Evolutionary conservation across 2,329 filamentous ascomycete genomes (phyloP).

Genomic region (Paramyrothecium sp.): DNA sequence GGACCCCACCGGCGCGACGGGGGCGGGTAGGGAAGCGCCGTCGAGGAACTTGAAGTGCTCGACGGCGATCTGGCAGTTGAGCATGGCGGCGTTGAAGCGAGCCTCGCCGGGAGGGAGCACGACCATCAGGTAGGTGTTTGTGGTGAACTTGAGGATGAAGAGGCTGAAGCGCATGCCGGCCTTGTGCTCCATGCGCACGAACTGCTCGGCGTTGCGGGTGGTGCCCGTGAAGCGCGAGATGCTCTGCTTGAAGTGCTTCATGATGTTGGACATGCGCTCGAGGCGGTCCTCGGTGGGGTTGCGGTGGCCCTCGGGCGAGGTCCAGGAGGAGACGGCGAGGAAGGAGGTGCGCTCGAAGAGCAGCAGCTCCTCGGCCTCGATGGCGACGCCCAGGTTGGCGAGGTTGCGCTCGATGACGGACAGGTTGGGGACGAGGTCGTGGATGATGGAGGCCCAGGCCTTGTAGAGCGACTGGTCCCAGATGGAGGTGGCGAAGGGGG

Average conservation of each 20-base stretch:
- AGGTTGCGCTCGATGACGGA: conserved; percentile 85
- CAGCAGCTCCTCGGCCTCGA: conserved; percentile 90
- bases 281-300: conserved; percentile 94
- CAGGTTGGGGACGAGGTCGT: conserved; percentile 95
- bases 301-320: conserved; percentile 66
- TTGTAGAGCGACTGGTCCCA: conserved; percentile 99
- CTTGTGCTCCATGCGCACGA: conserved; percentile 78
- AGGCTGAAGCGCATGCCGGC: conserved; percentile 78
- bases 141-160: conserved; percentile 93
- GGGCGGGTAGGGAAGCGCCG: conserved; percentile 32
- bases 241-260: conserved; percentile 96
- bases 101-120: conserved; percentile 89
- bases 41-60: conserved; percentile 74
- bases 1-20: background rate
- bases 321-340: conserved; percentile 91
- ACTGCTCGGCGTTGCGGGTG: conserved; percentile 78
- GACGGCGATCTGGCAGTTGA: conserved; percentile 86
- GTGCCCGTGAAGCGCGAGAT: conserved; percentile 74
- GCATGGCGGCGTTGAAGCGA: conserved; percentile 83
- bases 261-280: conserved; percentile 91
- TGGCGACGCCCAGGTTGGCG: conserved; percentile 75
- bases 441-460: conserved; percentile 97
- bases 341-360: conserved; percentile 96
- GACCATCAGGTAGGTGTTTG: conserved; percentile 95
- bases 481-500: conserved; percentile 92